Evolutionary conservation across 306 rosid genomes (phyloP).

Genomic region (Begonia peltatifolia): DNA sequence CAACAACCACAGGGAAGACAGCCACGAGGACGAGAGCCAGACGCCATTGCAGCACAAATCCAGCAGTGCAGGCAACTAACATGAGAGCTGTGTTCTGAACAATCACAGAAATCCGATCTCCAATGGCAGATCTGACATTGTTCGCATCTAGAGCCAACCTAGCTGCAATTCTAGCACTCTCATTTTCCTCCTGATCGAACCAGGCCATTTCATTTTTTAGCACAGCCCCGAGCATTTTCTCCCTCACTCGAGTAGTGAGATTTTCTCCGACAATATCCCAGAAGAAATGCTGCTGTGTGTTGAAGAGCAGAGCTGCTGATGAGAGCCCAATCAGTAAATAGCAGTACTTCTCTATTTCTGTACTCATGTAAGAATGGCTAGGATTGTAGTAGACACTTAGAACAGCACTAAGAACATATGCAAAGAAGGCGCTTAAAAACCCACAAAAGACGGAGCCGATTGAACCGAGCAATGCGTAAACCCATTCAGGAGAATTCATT

Average conservation of each 20-base stretch:
- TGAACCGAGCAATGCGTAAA: conserved; percentile 65
- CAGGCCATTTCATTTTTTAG: conserved; percentile 80
- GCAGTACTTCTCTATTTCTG: conserved; percentile 51
- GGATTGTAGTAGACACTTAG: conserved; percentile 66
- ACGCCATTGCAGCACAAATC: conserved; percentile 80
- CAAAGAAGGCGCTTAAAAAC: conserved; percentile 80
- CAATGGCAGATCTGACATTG: conserved; percentile 78
- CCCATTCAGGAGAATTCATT: conserved; percentile 91
- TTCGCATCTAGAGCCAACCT: conserved; percentile 78
- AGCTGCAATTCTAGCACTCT: conserved; percentile 57
- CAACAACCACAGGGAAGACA: conserved; percentile 81
- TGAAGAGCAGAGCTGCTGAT: conserved; percentile 63
- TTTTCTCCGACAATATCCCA: conserved; percentile 85
- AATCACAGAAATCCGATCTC: conserved; percentile 71
- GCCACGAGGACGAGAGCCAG: conserved; percentile 77
- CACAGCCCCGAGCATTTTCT: conserved; percentile 55
- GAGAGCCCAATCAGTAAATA: conserved; percentile 73
- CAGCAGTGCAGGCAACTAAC: conserved; percentile 74
- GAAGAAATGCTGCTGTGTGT: conserved; percentile 69
- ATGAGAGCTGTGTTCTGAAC: conserved; percentile 79
- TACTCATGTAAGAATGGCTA: conserved; percentile 43
- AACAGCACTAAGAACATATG: conserved; percentile 71
- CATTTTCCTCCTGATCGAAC: conserved; percentile 83
- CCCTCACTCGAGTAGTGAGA: conserved; percentile 69
- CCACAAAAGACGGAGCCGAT: conserved; percentile 77